phyloP scores from a whole-genome alignment of 1,284 basidiomycete species.

The Ceratobasidium sp. region DNA sequence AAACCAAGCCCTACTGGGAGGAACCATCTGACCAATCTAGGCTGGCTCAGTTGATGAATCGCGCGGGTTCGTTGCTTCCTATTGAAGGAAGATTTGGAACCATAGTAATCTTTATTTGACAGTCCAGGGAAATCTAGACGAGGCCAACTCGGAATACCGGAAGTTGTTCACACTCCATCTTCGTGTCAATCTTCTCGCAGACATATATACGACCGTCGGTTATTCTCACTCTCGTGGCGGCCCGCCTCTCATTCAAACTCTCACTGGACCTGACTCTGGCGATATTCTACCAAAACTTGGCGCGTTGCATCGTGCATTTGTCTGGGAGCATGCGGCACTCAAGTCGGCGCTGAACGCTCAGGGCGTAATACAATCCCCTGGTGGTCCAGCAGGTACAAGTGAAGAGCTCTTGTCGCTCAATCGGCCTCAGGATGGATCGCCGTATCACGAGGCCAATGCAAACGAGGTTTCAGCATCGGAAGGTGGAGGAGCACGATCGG shows the following conservation, averaged over 20 bases:
- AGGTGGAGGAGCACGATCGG: constrained; percentile 53
- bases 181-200: constrained; percentile 83
- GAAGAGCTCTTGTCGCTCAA: constrained; percentile 30
- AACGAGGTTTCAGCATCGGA: constrained; percentile 50
- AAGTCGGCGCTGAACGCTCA: constrained; percentile 61
- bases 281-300: constrained; percentile 80
- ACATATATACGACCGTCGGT: constrained; percentile 86
- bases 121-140: constrained; percentile 57
- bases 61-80: constrained; percentile 22
- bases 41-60: constrained; percentile 66
- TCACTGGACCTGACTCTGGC: constrained; percentile 69
- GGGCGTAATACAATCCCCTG: constrained; percentile 32
- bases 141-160: constrained; percentile 75
- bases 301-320: constrained; percentile 78
- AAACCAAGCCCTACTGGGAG: constrained; percentile 78
- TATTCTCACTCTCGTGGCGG: constrained; percentile 84
- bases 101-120: constrained; percentile 34
- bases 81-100: constrained; percentile 26
- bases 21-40: constrained; percentile 61
- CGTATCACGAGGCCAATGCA: constrained; percentile 13
- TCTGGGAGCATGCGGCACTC: constrained; percentile 87
- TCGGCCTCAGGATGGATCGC: constrained; percentile 34
- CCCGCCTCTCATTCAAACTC: constrained; percentile 74
- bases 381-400: constrained; percentile 8
- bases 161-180: constrained; percentile 80